Base-by-base conservation (phyloP, 768 basidiomycete species). In the Tricholoma furcatifolium region DNA sequence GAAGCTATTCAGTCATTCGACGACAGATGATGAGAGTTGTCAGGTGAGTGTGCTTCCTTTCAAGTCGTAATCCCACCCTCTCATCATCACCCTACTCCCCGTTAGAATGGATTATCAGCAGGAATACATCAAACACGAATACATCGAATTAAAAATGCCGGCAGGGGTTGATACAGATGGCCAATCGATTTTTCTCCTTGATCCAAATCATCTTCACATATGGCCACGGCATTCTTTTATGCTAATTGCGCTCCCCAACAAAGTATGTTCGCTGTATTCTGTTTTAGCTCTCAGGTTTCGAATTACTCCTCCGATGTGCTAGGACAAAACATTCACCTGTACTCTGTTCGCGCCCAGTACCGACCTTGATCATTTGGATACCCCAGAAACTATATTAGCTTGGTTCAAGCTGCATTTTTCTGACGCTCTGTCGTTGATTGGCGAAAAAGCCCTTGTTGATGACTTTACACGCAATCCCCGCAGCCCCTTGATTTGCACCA, bases 171-270 rank as follows among this genome's bases (percentile, higher is more conserved):
- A 80, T 69, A 64, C 66, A 62, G 72, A 76, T 68, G 90, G 82
- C 67, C 77, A 79, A 55, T 74, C 85, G 57, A 75, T 74, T 23
- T 98, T 89, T 76, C 76, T 85, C 53, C 86, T 99, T 70, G 93
- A 95, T 78, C 90, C 91, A 63, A 88, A 90, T 70, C 91, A 98
- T 71, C 85, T 99, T 61, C 96, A 99, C 74, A 98, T 99, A 64
- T 99, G 96, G 96, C 97, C 96, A 59, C 88, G 96, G 66, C 91
- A 94, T 70, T 92, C 93, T 43, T 98, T 98, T 79, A 99, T 99
- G 96, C 83, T 99, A 63, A 98, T 99, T 64, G 96, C 93, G 18
- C 84, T 99, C 52, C 94, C 96, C 60, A 99, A 99, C 77, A 87
- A 91, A 80, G 96, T 96, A 73, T 73, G 74, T 64, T 48, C 57